Conservation (phyloP, 2,329 filamentous ascomycete genomes). For the Chaetomiaceae sp. region DNA sequence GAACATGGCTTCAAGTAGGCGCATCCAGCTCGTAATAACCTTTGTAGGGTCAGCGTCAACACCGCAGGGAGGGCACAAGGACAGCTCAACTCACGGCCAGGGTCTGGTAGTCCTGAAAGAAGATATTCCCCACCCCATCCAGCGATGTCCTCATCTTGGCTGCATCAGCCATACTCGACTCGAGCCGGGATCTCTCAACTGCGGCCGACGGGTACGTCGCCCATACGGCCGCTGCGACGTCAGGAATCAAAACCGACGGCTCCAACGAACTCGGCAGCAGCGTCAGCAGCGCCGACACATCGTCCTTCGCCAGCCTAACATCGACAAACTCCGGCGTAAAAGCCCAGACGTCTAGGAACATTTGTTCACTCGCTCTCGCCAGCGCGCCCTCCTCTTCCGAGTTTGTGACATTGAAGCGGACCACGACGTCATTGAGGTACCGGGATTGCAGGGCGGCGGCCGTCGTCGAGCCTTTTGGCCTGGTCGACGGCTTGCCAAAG, state of each 20-base stretch:
- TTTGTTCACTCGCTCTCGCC: slow-evolving; percentile 65
- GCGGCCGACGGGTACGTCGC: slow-evolving; percentile 62
- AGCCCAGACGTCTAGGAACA: slow-evolving; percentile 89
- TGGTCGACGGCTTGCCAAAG: slow-evolving; percentile 43
- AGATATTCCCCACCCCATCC: slow-evolving; percentile 62
- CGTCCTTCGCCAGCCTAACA: slow-evolving; percentile 70
- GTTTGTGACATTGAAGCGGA: slow-evolving; percentile 77
- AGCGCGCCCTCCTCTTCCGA: slow-evolving; percentile 65
- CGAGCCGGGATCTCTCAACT: slow-evolving; percentile 23
- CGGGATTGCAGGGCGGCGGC: slow-evolving; percentile 30
- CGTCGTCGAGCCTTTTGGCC: slow-evolving; percentile 27
- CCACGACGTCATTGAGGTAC: slow-evolving; percentile 79
- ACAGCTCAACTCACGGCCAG: slow-evolving; percentile 55
- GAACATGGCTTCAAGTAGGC: slow-evolving; percentile 84
- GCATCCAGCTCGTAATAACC: slow-evolving; percentile 83
- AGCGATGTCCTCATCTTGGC: slow-evolving; percentile 31
- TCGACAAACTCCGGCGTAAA: slow-evolving; percentile 79
- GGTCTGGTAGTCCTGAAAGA: slow-evolving; percentile 91
- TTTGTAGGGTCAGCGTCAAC: slow-evolving; percentile 14
- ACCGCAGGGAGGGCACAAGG: too few relatives aligned
- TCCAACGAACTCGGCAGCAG: slow-evolving; percentile 73
- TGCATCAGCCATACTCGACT: slow-evolving; percentile 28
- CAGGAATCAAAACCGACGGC: slow-evolving; percentile 71
- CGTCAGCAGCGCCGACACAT: slow-evolving; percentile 72
- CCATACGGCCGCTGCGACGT: slow-evolving; percentile 72